These are phyloP conservation scores for Apium graveolens DNA, from an alignment of 129 eudicot species.

Conservation along the genomic window DNA sequence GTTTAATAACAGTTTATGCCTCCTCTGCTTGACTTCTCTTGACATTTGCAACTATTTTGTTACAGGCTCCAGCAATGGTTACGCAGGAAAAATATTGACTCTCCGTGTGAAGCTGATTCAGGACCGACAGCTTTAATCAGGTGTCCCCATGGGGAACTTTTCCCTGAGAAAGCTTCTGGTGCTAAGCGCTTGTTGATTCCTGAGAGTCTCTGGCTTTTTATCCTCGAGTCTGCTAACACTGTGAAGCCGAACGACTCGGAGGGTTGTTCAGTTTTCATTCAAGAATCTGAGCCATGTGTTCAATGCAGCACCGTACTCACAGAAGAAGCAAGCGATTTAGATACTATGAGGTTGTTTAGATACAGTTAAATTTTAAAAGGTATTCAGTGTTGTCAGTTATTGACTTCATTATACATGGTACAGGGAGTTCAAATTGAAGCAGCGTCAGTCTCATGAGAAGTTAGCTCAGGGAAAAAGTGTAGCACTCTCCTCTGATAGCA, in stretches of 20 bases:
- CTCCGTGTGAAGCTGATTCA: constrained; percentile 87
- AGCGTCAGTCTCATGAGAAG: constrained; percentile 86
- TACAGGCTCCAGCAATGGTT: constrained; percentile 93
- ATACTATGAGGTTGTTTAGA: constrained; percentile 49
- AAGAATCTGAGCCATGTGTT: constrained; percentile 58
- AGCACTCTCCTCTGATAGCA: constrained; percentile 32
- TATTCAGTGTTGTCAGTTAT: not conserved
- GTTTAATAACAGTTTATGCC: not conserved
- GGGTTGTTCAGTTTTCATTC: constrained; percentile 64
- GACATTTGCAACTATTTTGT: constrained; percentile 4
- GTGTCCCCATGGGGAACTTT: constrained; percentile 82
- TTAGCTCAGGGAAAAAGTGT: constrained; percentile 63
- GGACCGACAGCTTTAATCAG: constrained; percentile 94
- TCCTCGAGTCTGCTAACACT: constrained; percentile 49
- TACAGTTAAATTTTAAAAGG: not conserved
- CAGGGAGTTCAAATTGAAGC: constrained; percentile 78
- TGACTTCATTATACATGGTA: constrained; percentile 20
- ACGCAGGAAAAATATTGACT: constrained; percentile 70
- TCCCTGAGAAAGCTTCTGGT: constrained; percentile 92
- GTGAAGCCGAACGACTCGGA: constrained; percentile 67
- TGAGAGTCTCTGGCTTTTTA: constrained; percentile 73
- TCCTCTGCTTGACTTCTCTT: not conserved
- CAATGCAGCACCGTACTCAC: constrained; percentile 56
- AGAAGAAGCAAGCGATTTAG: constrained; percentile 64
- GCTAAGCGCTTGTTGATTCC: constrained; percentile 85